A percentile compares a stretch with the other conserved stretches of the same genome.
Conservation (phyloP, 2,329 filamentous ascomycete species). For the Cordyceps cicadae region DNA sequence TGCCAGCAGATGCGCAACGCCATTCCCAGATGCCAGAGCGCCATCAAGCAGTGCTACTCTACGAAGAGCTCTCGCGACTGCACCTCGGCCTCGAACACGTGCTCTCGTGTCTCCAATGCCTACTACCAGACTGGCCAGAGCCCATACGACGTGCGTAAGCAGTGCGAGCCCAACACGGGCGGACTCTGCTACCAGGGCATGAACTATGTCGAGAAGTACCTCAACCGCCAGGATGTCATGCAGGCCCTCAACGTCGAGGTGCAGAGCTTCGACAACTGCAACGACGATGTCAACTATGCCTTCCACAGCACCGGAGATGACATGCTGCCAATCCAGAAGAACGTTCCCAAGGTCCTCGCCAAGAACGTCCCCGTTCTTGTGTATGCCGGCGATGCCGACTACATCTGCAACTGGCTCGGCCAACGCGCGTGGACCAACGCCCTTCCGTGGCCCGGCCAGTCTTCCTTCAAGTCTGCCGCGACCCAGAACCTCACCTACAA, state of each 20-base stretch:
- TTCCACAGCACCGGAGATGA: constrained; percentile 97
- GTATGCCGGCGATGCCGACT: constrained; percentile 85
- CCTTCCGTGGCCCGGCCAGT: constrained; percentile 86
- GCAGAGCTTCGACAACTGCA: constrained; percentile 85
- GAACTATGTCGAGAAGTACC: constrained; percentile 76
- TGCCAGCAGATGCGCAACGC: constrained; percentile 90
- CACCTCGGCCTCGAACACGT: constrained; percentile 93
- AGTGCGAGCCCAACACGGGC: constrained; percentile 67
- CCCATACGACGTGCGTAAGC: constrained; percentile 86
- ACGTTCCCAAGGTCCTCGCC: constrained; percentile 72
- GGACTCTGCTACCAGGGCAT: constrained; percentile 92
- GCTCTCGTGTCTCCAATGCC: constrained; percentile 47
- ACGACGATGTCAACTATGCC: constrained; percentile 97
- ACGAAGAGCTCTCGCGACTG: constrained; percentile 86
- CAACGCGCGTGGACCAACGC: constrained; percentile 93
- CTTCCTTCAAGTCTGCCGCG: constrained; percentile 64
- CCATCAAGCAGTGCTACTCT: constrained; percentile 89
- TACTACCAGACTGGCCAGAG: constrained; percentile 6
- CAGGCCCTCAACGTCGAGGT: constrained; percentile 88
- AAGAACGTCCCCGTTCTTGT: constrained; percentile 87
- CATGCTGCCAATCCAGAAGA: constrained; percentile 95
- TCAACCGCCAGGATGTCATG: constrained; percentile 78
- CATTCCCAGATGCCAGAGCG: constrained; percentile 75
- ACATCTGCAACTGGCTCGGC: constrained; percentile 96
- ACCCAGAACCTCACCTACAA: constrained; percentile 60